phyloP scores from a whole-genome alignment of 495 filamentous ascomycete species.

The Hyaloscypha hepaticicola region DNA sequence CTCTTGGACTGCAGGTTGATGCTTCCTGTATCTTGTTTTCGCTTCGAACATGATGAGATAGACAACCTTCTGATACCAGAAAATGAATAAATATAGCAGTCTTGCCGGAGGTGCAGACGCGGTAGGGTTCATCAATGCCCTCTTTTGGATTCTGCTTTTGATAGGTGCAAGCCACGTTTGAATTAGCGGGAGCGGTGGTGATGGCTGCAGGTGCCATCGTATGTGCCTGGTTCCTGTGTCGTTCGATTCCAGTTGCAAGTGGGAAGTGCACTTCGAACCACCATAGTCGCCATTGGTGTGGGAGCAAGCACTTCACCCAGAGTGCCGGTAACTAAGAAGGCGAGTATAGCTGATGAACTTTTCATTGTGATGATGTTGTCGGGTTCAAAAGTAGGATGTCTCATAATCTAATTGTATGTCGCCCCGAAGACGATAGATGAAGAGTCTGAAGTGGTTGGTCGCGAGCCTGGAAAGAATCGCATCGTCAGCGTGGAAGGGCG shows the following conservation, averaged over 20 bases:
- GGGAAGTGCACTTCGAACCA: background rate
- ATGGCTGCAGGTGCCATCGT: background rate
- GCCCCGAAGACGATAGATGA: background rate
- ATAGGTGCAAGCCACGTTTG: background rate
- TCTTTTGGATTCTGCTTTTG: background rate
- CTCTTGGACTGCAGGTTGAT: too few relatives aligned
- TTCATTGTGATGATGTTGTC: background rate
- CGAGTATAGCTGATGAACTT: background rate
- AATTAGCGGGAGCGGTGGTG: background rate
- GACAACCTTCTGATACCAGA: too few relatives aligned
- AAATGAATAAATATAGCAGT: too few relatives aligned
- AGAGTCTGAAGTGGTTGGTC: background rate
- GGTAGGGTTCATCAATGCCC: background rate
- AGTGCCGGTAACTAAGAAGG: background rate
- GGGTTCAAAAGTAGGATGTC: background rate
- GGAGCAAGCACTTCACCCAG: background rate
- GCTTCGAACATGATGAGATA: too few relatives aligned
- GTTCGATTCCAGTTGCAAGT: too few relatives aligned
- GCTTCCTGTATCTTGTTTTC: too few relatives aligned
- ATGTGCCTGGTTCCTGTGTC: too few relatives aligned
- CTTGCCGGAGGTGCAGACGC: background rate
- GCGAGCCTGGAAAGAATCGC: background rate
- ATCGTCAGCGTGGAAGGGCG: constrained; percentile 1
- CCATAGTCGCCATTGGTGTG: background rate
- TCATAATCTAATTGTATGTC: constrained; percentile 2